Evolutionary conservation across 2,329 filamentous ascomycete genomes (phyloP), one percentile per base, ranked within the genome.

Genomic region (Talaromyces sp.): DNA sequence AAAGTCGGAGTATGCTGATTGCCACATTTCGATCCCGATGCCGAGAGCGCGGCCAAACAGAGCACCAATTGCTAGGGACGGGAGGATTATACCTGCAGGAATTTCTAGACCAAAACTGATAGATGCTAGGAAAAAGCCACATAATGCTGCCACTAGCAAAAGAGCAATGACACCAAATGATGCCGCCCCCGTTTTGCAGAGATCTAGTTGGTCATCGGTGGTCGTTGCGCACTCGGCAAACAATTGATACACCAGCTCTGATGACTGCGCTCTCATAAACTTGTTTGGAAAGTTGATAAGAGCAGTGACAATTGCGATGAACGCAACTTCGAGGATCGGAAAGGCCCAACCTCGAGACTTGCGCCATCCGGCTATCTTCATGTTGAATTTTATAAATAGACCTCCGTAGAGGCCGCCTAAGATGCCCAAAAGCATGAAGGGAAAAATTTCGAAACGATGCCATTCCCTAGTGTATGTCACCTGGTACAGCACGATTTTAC

Each of bases 21-120:
- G 92, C 86, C 91, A 91, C 44, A 96, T 90, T 74, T 96, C 89
- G 77, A 98, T 88, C 63, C 93, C 82, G 66, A 97, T 92, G 42
- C 95, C 95, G 18, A 98, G 82, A 12, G 93, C 92, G 44, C 95
- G 90, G 28, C 95, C 95, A 60, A 90, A 91, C 5, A 98, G 83
- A 9, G 94, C 95, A 31, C 95, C 95, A 62, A 99, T 94, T 52
- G 94, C 92, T 87, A 99, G 95, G 12, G 94, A 96, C 1, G 95
- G 95, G 1, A 99, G 84, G 63, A 99, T 92, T 66, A 99, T 96
- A 53, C 95, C 95, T 2, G 95, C 94, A 8, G 95, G 95, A 56
- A 99, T 92, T 68, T 96, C 91, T 6, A 98, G 84, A 51, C 95
- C 95, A 72, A 99, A 99, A 0, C 94, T 98, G 65, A 96, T 83